Evolutionary conservation across 2,329 filamentous ascomycete species (phyloP).

Genomic region (Allantophomopsis cytisporea): DNA sequence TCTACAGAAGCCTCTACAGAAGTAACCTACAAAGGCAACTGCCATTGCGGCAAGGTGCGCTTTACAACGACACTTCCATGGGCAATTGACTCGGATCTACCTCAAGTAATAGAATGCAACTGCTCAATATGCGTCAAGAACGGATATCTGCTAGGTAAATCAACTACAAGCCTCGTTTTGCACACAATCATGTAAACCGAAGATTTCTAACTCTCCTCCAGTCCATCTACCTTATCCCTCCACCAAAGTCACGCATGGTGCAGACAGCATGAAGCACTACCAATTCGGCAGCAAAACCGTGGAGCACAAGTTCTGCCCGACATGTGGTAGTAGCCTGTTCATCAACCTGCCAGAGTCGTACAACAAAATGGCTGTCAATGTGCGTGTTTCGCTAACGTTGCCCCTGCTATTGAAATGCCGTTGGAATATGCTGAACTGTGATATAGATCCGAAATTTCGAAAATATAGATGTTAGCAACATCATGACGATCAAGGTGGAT

Average conservation of each 20-base stretch:
- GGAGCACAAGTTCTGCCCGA: background rate
- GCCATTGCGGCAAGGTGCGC: background rate
- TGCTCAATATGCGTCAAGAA: background rate
- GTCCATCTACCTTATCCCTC: background rate
- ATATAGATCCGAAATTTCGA: too few relatives aligned
- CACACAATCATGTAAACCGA: background rate
- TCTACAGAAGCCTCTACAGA: too few relatives aligned
- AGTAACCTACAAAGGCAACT: background rate
- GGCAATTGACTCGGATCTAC: background rate
- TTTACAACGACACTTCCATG: background rate
- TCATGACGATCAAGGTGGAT: too few relatives aligned
- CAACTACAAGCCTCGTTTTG: too few relatives aligned
- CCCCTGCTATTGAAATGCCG: too few relatives aligned
- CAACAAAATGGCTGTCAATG: background rate
- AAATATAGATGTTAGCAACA: too few relatives aligned
- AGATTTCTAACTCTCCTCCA: background rate
- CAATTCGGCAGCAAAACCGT: background rate
- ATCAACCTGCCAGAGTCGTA: background rate
- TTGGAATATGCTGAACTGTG: too few relatives aligned
- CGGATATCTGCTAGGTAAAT: background rate
- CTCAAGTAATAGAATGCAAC: background rate
- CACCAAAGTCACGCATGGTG: background rate
- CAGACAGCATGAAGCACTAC: background rate
- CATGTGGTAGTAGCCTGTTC: background rate
- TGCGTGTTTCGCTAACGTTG: background rate